Base-by-base conservation (phyloP, 805 yeast genomes). In the fission yeast (Schizosaccharomyces pombe) region DNA sequence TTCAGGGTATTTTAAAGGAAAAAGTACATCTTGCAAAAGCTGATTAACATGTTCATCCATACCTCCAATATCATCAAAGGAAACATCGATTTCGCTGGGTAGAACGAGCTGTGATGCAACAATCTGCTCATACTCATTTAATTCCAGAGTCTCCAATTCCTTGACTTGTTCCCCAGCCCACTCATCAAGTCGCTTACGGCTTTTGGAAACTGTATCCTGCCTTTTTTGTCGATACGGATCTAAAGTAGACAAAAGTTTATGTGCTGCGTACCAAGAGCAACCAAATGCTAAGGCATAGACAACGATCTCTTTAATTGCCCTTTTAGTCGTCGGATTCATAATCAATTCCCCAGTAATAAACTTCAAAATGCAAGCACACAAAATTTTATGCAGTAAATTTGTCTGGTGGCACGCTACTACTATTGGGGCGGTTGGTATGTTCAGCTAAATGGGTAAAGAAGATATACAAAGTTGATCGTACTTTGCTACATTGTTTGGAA, bases 21-120 rank as follows among this genome's bases (percentile, higher is more conserved):
- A 80, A 47, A 91, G 75, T 8, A 91, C 94, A 55, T 86, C 75
- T 65, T 91, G 98, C 60, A 82, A 75, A 52, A 91, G 70, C 61
- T 89, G 97, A 55, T 81, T 87, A 22, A 89, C 76, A 37, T 86
- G 82, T 11, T 70, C 70, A 55, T 84, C 91, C 39, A 91, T 70
- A 0, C 98, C 98, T 16, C 97, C 98, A 55, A 91, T 77, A 63
- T 87, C 95, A 16, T 71, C 72, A 64, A 91, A 91, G 11, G 76
- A 71, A 3, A 81, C 82, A 28, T 75, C 72, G 47, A 91, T 83
- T 56, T 86, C 96, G 1, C 78, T 79, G 0, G 97, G 94, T 1
- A 85, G 75, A 5, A 91, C 80, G 30, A 89, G 83, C 12, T 82
- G 78, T 12, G 82, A 78, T 56, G 91, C 68, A 1, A 91, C 75